phyloP scores from a whole-genome alignment of 305 asterid genomes.

The Plantago coronopus region DNA sequence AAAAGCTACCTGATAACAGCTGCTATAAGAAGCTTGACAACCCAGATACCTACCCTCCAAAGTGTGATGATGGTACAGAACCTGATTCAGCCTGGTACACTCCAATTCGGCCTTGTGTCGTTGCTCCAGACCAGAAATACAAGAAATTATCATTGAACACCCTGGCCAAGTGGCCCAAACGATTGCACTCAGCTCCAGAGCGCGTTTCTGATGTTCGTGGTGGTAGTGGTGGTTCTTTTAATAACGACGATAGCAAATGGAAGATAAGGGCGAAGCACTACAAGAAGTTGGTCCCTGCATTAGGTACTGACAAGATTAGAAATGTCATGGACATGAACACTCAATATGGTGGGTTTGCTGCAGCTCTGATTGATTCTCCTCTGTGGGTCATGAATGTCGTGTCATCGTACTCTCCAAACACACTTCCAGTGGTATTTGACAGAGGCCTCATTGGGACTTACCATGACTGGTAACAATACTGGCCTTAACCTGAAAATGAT shows the following conservation, averaged over 20 bases:
- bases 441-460: constrained; percentile 63
- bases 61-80: constrained; percentile 58
- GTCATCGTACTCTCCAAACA: constrained; percentile 46
- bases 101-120: constrained; percentile 59
- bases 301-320: constrained; percentile 51
- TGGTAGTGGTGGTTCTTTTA: constrained; percentile 39
- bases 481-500: neutral
- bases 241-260: constrained; percentile 43
- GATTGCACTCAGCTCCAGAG: constrained; percentile 44
- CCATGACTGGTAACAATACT: constrained; percentile 52
- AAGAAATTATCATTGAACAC: constrained; percentile 24
- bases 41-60: constrained; percentile 43
- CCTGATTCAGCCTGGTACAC: constrained; percentile 75
- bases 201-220: constrained; percentile 49
- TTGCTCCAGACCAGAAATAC: constrained; percentile 35
- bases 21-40: constrained; percentile 47
- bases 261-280: constrained; percentile 37
- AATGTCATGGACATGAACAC: constrained; percentile 73
- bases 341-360: constrained; percentile 57
- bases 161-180: constrained; percentile 52
- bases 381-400: constrained; percentile 72
- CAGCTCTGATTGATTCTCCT: constrained; percentile 47
- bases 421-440: constrained; percentile 51
- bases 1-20: constrained; percentile 38
- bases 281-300: constrained; percentile 45